Conservation (phyloP, 2,329 filamentous ascomycete species). For the Colletotrichum siamense region DNA sequence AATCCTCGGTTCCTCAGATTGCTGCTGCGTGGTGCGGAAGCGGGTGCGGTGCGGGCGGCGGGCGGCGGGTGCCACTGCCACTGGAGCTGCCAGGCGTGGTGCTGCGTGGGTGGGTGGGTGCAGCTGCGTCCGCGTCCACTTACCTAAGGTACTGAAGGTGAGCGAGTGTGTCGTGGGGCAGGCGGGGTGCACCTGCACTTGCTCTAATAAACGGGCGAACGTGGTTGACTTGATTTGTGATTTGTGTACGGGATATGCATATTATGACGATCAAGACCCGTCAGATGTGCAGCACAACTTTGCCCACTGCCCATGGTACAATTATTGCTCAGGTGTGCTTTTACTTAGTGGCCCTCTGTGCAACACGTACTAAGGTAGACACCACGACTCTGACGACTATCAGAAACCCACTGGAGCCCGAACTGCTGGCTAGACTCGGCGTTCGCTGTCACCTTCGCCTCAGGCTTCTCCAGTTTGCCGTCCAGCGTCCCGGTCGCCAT, state of each 20-base stretch:
- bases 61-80: neutral
- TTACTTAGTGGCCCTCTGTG: neutral
- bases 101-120: constrained; percentile 7
- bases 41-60: constrained; percentile 14
- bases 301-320: neutral
- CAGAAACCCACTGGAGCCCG: neutral
- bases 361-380: neutral
- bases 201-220: neutral
- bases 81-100: neutral
- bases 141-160: neutral
- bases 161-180: neutral
- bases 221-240: neutral
- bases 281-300: neutral
- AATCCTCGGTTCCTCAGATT: neutral
- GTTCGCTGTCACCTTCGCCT: neutral
- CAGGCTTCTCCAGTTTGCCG: neutral
- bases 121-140: neutral
- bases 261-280: neutral
- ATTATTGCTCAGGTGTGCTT: neutral
- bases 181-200: neutral
- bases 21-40: constrained; percentile 6
- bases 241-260: neutral
- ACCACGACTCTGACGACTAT: no score
- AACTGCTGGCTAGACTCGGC: neutral
- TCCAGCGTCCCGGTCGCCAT: neutral